phyloP scores from a whole-genome alignment of 2,329 filamentous ascomycete species.

The Phyllosticta citrichinensis region DNA sequence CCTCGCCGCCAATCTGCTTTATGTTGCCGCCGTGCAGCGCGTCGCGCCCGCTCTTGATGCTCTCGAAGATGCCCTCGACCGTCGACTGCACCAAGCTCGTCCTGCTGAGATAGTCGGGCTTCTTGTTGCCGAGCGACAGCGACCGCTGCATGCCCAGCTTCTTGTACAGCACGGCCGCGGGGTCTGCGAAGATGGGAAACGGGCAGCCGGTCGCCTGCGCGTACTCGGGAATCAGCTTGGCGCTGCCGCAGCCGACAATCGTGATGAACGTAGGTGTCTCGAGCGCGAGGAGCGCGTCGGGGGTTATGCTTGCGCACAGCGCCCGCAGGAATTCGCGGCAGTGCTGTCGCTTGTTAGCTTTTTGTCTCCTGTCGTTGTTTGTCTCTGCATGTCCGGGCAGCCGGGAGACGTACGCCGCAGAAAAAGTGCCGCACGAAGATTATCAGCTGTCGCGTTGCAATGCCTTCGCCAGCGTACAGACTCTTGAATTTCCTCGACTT shows the following conservation, averaged over 20 bases:
- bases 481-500: constrained; percentile 27
- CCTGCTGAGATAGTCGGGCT: constrained; percentile 54
- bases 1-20: constrained; percentile 66
- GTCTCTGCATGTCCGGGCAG: too few species aligned
- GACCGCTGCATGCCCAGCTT: constrained; percentile 60
- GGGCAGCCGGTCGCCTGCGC: constrained; percentile 50
- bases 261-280: constrained; percentile 50
- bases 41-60: constrained; percentile 48
- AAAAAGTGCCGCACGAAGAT: constrained; percentile 75
- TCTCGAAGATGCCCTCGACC: constrained; percentile 48
- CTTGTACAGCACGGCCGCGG: constrained; percentile 54
- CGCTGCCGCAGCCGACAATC: constrained; percentile 63
- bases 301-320: constrained; percentile 48
- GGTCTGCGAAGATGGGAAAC: constrained; percentile 72
- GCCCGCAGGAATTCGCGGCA: constrained; percentile 65
- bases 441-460: constrained; percentile 46
- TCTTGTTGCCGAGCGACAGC: constrained; percentile 45
- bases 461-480: constrained; percentile 24
- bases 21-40: constrained; percentile 55
- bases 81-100: constrained; percentile 38
- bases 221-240: constrained; percentile 59
- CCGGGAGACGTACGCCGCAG: constrained; percentile 67
- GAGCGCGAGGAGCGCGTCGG: constrained; percentile 36
- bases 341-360: constrained; percentile 39
- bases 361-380: too few species aligned